Base-by-base conservation (phyloP, 2,329 filamentous ascomycete genomes). In the Ophioceras dolichostomum region DNA sequence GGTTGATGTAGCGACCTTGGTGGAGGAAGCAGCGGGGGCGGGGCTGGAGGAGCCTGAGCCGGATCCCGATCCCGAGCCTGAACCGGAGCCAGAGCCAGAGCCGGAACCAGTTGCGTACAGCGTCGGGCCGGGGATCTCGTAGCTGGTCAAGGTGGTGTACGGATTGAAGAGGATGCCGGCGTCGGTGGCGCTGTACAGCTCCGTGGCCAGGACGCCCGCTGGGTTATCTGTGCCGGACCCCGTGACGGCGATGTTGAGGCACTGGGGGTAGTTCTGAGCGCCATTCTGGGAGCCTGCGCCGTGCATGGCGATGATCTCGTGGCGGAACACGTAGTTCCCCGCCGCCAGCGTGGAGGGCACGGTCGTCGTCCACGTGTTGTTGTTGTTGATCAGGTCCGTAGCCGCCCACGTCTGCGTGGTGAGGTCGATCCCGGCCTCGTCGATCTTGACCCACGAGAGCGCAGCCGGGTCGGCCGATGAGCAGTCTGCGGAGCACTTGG, bases 201-300 rank as follows among this genome's bases (percentile, higher is more conserved):
- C 39, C 21, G 45, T 47, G 17, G 43, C 49, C 13, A 48, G 38
- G 2, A 50, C 52, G 31, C 50, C 50, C 22, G 17, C 33, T 20
- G 50, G 50, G 13, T 44, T 47, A 16, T 52, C 54, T 39, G 42
- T 43, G 10, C 70, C 68, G 32, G 55, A 53, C 36, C 71, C 68
- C 20, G 60, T 66, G 43, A 78, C 58, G 44, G 69, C 59, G 41
- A 79, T 50, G 59, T 78, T 77, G 54, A 75, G 57, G 50, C 74
- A 70, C 45, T 68, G 64, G 20, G 67, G 66, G 49, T 70, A 70
- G 49, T 65, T 64, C 53, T 70, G 67, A 26, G 65, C 63, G 10
- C 64, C 64, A 42, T 61, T 51, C 17, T 43, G 40, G 13, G 55
- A 49, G 9, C 45, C 53, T 10, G 65, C 64, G 34, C 56, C 57